Percentiles rank a stretch among this genome's conserved stretches.
Conservation (phyloP, 1,284 basidiomycete species). For the Golubevia sp. region DNA sequence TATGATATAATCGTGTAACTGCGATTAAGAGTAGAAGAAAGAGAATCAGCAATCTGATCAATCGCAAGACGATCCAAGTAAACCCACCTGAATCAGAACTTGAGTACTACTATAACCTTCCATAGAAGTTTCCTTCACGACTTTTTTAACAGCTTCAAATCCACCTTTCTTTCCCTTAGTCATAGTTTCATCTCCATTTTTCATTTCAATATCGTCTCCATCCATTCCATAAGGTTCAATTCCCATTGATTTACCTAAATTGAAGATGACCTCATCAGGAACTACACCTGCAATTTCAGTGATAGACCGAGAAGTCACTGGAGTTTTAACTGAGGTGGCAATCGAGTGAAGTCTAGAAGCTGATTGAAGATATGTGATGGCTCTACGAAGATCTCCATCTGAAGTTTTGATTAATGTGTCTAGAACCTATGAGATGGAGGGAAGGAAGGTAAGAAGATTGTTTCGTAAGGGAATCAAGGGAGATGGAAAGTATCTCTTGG, state of each 20-base stretch:
- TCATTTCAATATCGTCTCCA: constrained; percentile 23
- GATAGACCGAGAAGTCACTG: constrained; percentile 73
- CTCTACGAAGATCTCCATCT: constrained; percentile 89
- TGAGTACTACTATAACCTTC: constrained; percentile 94
- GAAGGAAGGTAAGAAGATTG: neutral
- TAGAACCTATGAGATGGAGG: constrained; percentile 65
- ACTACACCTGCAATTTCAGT: constrained; percentile 98
- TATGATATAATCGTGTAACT: constrained; percentile 91
- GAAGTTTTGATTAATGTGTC: constrained; percentile 78
- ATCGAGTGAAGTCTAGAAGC: constrained; percentile 75
- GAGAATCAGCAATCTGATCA: neutral
- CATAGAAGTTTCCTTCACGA: constrained; percentile 76
- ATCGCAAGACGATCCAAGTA: neutral
- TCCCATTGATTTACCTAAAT: constrained; percentile 76
- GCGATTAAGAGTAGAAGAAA: constrained; percentile 9
- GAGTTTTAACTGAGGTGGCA: constrained; percentile 72
- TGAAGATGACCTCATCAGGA: constrained; percentile 74
- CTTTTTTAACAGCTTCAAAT: constrained; percentile 75
- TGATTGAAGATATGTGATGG: constrained; percentile 98
- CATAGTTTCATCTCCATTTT: constrained; percentile 65
- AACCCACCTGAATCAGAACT: constrained; percentile 78
- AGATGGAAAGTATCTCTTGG: neutral
- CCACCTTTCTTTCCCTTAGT: constrained; percentile 65
- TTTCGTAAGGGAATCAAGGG: neutral
- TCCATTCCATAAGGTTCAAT: constrained; percentile 65